Evolutionary conservation across 768 basidiomycete species (phyloP).

Genomic region (Tephrocybe rancida): DNA sequence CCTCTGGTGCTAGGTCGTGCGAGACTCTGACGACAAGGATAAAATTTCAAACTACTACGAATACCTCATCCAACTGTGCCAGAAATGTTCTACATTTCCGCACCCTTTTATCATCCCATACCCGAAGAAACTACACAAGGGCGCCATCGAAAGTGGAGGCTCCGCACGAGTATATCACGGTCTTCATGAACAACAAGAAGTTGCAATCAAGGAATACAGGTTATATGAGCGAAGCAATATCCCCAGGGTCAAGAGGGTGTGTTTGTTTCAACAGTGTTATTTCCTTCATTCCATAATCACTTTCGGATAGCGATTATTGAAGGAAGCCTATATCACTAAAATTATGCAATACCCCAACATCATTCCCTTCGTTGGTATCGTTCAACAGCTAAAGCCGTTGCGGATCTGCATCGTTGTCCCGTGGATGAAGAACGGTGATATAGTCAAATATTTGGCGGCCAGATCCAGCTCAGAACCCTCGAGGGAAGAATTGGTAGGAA

Average conservation of each 20-base stretch:
- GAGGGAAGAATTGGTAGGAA: conserved; percentile 17
- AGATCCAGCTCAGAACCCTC: conserved; percentile 1
- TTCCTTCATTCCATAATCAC: neutral
- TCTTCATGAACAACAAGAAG: conserved; percentile 1
- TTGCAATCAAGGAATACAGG: conserved; percentile 21
- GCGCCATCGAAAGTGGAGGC: conserved; percentile 11
- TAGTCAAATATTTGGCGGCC: conserved; percentile 17
- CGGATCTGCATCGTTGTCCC: conserved; percentile 26
- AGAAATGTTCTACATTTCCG: conserved; percentile 6
- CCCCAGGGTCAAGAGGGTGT: conserved; percentile 8
- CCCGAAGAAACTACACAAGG: neutral
- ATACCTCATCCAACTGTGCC: conserved; percentile 12
- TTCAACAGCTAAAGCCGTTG: conserved; percentile 14
- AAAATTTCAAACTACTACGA: conserved; percentile 8
- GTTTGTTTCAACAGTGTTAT: neutral
- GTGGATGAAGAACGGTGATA: conserved; percentile 32
- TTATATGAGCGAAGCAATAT: conserved; percentile 7
- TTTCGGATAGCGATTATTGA: too few species aligned
- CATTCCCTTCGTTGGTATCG: conserved; percentile 23
- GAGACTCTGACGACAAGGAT: conserved; percentile 8
- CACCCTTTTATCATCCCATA: conserved; percentile 1
- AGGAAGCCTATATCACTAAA: conserved; percentile 23
- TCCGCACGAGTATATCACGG: conserved; percentile 21
- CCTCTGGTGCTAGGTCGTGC: conserved; percentile 10
- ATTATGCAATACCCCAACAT: conserved; percentile 23